Percentiles rank a stretch among this genome's conserved stretches.
Evolutionary conservation across 2,329 filamentous ascomycete genomes (phyloP).

Genomic region (Catunica adiposa): DNA sequence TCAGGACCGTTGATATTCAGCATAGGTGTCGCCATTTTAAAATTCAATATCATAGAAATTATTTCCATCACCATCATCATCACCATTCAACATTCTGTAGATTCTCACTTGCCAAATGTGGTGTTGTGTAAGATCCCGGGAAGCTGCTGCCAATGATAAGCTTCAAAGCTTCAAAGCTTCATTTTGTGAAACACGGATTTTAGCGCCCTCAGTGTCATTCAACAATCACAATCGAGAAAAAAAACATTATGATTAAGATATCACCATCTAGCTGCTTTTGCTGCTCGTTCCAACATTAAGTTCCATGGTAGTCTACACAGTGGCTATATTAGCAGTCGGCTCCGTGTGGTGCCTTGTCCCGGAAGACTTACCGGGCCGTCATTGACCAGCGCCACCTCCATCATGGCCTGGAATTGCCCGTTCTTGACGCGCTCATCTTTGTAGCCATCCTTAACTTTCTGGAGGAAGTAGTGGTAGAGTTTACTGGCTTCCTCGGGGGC

Average conservation of each 20-base stretch:
- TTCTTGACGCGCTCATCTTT: slow-evolving; percentile 64
- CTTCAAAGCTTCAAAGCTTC: too few species aligned
- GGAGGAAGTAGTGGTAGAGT: slow-evolving; percentile 72
- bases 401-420: slow-evolving; percentile 97
- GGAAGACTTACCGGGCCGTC: slow-evolving; percentile 46
- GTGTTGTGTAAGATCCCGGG: background rate
- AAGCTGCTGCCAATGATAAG: background rate
- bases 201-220: background rate
- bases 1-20: too few species aligned
- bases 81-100: too few species aligned
- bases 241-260: background rate
- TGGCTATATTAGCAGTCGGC: background rate
- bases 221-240: background rate
- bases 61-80: too few species aligned
- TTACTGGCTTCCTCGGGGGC: slow-evolving; percentile 59
- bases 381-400: slow-evolving; percentile 88
- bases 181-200: too few species aligned
- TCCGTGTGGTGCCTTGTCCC: background rate
- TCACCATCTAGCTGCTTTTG: background rate
- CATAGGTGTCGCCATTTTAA: too few species aligned
- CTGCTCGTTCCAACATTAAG: slow-evolving; percentile 13
- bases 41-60: too few species aligned
- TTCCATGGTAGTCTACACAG: slow-evolving; percentile 16
- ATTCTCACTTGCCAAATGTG: too few species aligned
- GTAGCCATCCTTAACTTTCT: slow-evolving; percentile 59